phyloP scores from a whole-genome alignment of 2,329 filamentous ascomycete genomes.

The Monilinia vaccinii-corymbosi region DNA sequence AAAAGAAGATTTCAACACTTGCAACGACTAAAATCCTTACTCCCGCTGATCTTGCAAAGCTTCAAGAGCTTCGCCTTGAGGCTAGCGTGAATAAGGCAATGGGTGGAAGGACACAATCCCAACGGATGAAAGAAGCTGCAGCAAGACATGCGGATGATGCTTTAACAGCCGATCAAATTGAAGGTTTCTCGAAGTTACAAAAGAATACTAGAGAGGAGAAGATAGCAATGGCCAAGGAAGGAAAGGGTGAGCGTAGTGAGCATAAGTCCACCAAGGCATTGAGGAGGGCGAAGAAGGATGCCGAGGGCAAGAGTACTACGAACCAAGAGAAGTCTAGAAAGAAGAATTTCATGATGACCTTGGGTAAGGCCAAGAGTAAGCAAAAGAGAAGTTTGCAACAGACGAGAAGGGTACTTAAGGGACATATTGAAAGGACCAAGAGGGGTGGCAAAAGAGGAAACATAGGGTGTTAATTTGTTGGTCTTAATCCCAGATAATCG shows the following conservation, averaged over 20 bases:
- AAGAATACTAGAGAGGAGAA: constrained; percentile 88
- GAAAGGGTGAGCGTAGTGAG: constrained; percentile 66
- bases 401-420: constrained; percentile 69
- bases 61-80: constrained; percentile 74
- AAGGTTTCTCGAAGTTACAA: constrained; percentile 70
- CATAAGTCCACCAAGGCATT: constrained; percentile 82
- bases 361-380: constrained; percentile 92
- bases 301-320: constrained; percentile 88
- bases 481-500: not conserved
- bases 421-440: constrained; percentile 75
- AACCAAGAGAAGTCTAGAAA: constrained; percentile 94
- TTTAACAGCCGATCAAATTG: constrained; percentile 84
- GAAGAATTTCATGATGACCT: constrained; percentile 99
- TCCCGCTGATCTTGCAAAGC: constrained; percentile 89
- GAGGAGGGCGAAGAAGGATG: constrained; percentile 77
- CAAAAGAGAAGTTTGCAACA: constrained; percentile 89
- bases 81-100: constrained; percentile 60
- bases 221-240: constrained; percentile 71
- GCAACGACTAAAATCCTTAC: constrained; percentile 93
- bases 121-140: constrained; percentile 32
- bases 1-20: constrained; percentile 54
- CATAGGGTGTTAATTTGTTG: constrained; percentile 25
- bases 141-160: constrained; percentile 74
- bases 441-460: constrained; percentile 77
- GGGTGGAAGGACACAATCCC: constrained; percentile 36